Base-by-base conservation (phyloP, 139 green algal genomes). In the Asterochloris sp. region DNA sequence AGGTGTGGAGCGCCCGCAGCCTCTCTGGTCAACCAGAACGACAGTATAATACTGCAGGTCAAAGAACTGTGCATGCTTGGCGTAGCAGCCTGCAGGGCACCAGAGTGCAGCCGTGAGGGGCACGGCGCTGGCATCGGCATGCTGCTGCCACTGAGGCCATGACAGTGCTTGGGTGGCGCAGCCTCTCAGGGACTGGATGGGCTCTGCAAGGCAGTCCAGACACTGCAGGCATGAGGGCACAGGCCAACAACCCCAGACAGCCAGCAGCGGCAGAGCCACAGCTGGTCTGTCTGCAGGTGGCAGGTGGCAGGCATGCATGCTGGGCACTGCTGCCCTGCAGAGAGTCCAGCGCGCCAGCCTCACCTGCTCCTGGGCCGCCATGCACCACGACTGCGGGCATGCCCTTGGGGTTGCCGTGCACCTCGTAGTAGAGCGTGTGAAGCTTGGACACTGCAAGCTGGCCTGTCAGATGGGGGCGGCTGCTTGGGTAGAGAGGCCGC, bases 11-110 rank as follows among this genome's bases (percentile, higher is more conserved):
- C 68, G 63, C 21, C 92, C 92, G 75, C 92, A 95, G 11, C 89
- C 92, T 0, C 92, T 82, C 81, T 96, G 92, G 82, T 95, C 92
- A 8, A 95, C 62, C 13, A 96, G 85, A 17, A 96, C 85, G 10
- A 96, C 88, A 13, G 83, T 78, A 73, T 89, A 96, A 23, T 85
- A 74, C 15, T 67, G 4, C 13, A 87, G 87, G 77, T 96, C 90
- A 79, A 95, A 95, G 83, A 95, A 94, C 2, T 85, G 86, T 67
- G 67, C 66, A 78, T 77, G 78, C 11, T 83, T 76, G 23, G 78
- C 24, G 76, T 77, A 83, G 66, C 67, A 83, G 78, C 66, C 76
- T 60, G 38, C 38, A 54, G 38, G 38, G 38, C 67, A 73, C 21
- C 21, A 23, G n/a, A 73, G 21, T 24, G 67, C 21, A 73, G 24